phyloP scores from a whole-genome alignment of 1,284 basidiomycete species.

The Cryptococcus hybrid region DNA sequence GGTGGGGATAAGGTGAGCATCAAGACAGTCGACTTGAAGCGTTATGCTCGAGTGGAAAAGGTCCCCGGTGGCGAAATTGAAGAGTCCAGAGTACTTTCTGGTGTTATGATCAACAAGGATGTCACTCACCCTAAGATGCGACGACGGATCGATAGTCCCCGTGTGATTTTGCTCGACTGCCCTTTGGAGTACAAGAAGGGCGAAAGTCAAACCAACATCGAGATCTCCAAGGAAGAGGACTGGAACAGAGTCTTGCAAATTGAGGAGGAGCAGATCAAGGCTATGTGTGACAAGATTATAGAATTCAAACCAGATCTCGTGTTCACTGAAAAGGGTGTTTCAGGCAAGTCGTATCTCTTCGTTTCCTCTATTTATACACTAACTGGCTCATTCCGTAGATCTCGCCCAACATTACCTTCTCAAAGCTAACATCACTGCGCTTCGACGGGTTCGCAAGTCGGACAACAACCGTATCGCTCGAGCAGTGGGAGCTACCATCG shows the following conservation, averaged over 20 bases:
- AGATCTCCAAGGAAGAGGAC: slow-evolving; percentile 91
- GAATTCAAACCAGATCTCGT: slow-evolving; percentile 95
- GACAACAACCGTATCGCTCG: slow-evolving; percentile 99
- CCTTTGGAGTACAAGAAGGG: slow-evolving; percentile 99
- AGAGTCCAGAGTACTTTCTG: slow-evolving; percentile 79
- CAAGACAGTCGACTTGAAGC: slow-evolving; percentile 95
- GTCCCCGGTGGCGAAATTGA: slow-evolving; percentile 97
- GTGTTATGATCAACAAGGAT: slow-evolving; percentile 99
- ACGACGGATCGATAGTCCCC: slow-evolving; percentile 82
- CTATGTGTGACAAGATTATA: slow-evolving; percentile 79
- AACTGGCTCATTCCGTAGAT: slow-evolving; percentile 55
- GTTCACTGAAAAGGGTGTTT: slow-evolving; percentile 97
- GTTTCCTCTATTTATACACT: background rate
- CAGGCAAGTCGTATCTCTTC: slow-evolving; percentile 57
- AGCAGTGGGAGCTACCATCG: slow-evolving; percentile 92
- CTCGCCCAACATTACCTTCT: slow-evolving; percentile 90
- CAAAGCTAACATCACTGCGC: slow-evolving; percentile 84
- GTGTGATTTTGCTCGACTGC: slow-evolving; percentile 90
- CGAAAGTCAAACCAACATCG: slow-evolving; percentile 98
- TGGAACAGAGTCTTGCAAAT: slow-evolving; percentile 92
- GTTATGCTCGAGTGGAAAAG: slow-evolving; percentile 97
- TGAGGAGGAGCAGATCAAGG: slow-evolving; percentile 96
- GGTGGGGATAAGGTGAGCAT: slow-evolving; percentile 50
- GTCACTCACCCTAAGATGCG: slow-evolving; percentile 98
- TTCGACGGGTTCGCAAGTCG: slow-evolving; percentile 93